Percentiles rank a stretch among this genome's conserved stretches.
Evolutionary conservation across 352 stramenopile species (phyloP).

Genomic region (Thraustotheca clavata): DNA sequence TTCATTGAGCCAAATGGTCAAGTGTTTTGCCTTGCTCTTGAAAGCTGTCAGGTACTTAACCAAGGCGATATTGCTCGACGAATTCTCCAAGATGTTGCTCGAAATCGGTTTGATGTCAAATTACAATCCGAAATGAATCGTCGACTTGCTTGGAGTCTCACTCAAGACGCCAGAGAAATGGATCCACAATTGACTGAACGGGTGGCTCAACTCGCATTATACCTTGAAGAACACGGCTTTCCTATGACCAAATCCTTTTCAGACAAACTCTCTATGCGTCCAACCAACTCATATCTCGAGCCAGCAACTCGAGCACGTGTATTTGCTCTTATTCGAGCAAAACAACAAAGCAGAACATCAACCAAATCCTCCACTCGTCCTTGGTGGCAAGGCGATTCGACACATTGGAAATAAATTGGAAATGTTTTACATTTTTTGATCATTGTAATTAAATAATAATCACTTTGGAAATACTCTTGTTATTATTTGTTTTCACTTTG

Average conservation of each 20-base stretch:
- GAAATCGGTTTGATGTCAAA: constrained; percentile 12
- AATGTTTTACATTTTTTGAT: too few relatives aligned
- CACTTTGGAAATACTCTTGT: too few relatives aligned
- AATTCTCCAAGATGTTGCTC: constrained; percentile 11
- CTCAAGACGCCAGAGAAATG: not conserved
- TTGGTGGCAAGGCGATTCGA: constrained; percentile 6
- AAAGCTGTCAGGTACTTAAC: constrained; percentile 31
- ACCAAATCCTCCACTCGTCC: not conserved
- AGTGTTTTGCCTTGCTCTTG: constrained; percentile 62
- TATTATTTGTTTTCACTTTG: too few relatives aligned
- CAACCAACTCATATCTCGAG: not conserved
- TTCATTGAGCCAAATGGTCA: constrained; percentile 70
- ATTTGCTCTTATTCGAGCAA: not conserved
- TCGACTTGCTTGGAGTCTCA: not conserved
- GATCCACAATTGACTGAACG: constrained; percentile 1
- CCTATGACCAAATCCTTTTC: not conserved
- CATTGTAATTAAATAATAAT: too few relatives aligned
- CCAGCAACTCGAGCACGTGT: not conserved
- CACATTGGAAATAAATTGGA: not conserved
- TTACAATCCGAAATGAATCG: constrained; percentile 1
- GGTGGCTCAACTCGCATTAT: not conserved
- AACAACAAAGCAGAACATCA: not conserved
- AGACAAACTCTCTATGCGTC: constrained; percentile 6
- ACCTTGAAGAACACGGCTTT: constrained; percentile 9
- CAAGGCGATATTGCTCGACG: not conserved